Percentiles rank a stretch among this genome's conserved stretches.
Conservation (phyloP, 2,329 filamentous ascomycete species). For the Mollisia scopiformis region DNA sequence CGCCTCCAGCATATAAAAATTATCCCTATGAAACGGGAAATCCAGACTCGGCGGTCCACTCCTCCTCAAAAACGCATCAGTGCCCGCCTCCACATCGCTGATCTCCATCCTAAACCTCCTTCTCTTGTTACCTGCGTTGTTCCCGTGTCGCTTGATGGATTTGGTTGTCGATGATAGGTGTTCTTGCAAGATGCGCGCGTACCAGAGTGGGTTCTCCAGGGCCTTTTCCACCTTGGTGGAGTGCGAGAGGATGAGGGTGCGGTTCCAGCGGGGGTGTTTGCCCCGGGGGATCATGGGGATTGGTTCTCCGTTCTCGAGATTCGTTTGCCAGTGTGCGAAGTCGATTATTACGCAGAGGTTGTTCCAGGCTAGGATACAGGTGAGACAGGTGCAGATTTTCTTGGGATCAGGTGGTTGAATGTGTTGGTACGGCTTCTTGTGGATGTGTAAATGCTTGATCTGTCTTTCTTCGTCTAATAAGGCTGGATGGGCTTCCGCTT, state of each 20-base stretch:
- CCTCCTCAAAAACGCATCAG: constrained; percentile 53
- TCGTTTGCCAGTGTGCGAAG: constrained; percentile 57
- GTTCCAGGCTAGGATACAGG: constrained; percentile 60
- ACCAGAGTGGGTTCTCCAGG: constrained; percentile 49
- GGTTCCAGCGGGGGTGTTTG: constrained; percentile 52
- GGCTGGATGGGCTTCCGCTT: constrained; percentile 39
- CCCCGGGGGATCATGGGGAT: constrained; percentile 56
- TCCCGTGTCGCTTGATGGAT: constrained; percentile 49
- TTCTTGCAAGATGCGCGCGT: constrained; percentile 51
- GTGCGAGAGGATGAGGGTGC: constrained; percentile 45
- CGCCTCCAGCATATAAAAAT: constrained; percentile 61
- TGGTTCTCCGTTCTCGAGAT: constrained; percentile 53
- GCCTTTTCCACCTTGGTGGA: constrained; percentile 49
- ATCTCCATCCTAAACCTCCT: constrained; percentile 48
- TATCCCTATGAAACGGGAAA: constrained; percentile 57
- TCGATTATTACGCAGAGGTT: constrained; percentile 56
- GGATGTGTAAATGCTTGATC: constrained; percentile 42
- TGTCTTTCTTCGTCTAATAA: constrained; percentile 47
- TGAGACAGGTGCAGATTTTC: constrained; percentile 58
- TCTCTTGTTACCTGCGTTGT: constrained; percentile 51
- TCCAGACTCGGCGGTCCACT: constrained; percentile 54
- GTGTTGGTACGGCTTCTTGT: constrained; percentile 56
- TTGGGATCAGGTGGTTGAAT: constrained; percentile 48
- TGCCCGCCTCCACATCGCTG: constrained; percentile 48
- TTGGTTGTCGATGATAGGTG: constrained; percentile 51